Conservation (phyloP, 1,139 yeast species). For the Meyerozyma carpophila region DNA sequence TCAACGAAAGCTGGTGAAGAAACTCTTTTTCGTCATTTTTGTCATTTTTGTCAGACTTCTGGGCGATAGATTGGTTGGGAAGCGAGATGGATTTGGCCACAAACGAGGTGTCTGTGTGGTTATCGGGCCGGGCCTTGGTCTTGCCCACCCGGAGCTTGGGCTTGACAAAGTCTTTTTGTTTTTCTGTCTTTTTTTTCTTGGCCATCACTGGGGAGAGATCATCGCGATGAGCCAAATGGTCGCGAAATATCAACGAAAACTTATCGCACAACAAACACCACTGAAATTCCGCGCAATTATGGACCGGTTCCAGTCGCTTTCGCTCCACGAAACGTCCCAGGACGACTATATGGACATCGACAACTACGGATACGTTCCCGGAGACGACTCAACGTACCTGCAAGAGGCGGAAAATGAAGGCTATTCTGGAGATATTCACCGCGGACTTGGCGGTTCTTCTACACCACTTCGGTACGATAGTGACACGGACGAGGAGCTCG, state of each 20-base stretch:
- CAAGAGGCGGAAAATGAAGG: not conserved
- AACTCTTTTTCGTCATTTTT: slow-evolving; percentile 40
- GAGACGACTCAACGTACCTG: not conserved
- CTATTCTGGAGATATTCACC: not conserved
- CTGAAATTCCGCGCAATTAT: not conserved
- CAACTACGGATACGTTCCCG: not conserved
- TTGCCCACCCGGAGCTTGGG: slow-evolving; percentile 88
- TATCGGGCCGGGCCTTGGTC: slow-evolving; percentile 60
- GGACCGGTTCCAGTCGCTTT: slow-evolving; percentile 16
- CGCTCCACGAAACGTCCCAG: slow-evolving; percentile 17
- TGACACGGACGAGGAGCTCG: not conserved
- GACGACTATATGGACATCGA: slow-evolving; percentile 1
- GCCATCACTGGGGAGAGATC: slow-evolving; percentile 12
- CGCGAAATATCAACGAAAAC: not conserved
- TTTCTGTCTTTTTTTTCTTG: slow-evolving; percentile 61
- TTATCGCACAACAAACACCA: not conserved
- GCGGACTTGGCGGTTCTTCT: not conserved
- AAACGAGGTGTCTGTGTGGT: slow-evolving; percentile 82
- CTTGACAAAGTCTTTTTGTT: slow-evolving; percentile 71
- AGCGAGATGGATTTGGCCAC: slow-evolving; percentile 66
- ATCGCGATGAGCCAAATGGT: slow-evolving; percentile 3
- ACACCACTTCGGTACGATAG: not conserved
- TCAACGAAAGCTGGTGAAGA: slow-evolving; percentile 55
- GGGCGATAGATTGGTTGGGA: slow-evolving; percentile 47
- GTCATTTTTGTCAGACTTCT: slow-evolving; percentile 17